phyloP scores from a whole-genome alignment of 1,284 basidiomycete species.

The Fomitopsis palustris region DNA sequence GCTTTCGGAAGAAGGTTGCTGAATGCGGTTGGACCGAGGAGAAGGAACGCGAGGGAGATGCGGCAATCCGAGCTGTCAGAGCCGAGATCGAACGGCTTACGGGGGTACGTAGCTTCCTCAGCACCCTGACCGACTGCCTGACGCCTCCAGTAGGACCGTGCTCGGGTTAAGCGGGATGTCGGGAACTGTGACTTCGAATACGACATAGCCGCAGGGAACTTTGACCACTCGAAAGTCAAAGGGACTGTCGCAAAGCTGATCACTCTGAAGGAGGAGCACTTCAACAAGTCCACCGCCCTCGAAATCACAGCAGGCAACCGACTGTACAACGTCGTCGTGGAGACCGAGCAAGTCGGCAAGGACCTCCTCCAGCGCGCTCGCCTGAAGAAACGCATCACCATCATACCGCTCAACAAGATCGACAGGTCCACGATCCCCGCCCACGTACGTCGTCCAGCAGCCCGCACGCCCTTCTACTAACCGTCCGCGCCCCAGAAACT shows the following conservation, averaged over 20 bases:
- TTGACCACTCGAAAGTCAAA: constrained; percentile 87
- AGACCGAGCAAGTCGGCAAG: constrained; percentile 87
- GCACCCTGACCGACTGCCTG: neutral
- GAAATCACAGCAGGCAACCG: constrained; percentile 92
- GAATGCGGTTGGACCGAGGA: constrained; percentile 79
- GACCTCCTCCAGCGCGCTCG: constrained; percentile 81
- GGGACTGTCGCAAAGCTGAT: constrained; percentile 91
- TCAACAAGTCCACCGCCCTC: constrained; percentile 83
- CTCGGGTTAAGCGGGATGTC: constrained; percentile 66
- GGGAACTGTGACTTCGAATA: constrained; percentile 86
- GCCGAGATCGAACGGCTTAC: constrained; percentile 55
- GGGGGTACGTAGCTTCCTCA: constrained; percentile 49
- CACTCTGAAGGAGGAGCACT: constrained; percentile 67
- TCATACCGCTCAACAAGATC: constrained; percentile 95
- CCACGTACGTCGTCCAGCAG: constrained; percentile 41
- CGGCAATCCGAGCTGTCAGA: constrained; percentile 54
- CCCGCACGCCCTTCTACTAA: neutral
- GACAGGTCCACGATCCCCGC: constrained; percentile 63
- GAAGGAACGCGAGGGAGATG: constrained; percentile 67
- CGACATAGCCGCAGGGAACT: constrained; percentile 71
- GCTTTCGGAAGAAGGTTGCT: constrained; percentile 49
- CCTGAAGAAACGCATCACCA: constrained; percentile 88
- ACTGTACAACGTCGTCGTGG: constrained; percentile 94
- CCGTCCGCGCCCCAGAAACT: constrained; percentile 56
- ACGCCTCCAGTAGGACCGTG: constrained; percentile 55